Conservation (phyloP, 805 yeast genomes). For the Blastobotrys peoriensis region DNA sequence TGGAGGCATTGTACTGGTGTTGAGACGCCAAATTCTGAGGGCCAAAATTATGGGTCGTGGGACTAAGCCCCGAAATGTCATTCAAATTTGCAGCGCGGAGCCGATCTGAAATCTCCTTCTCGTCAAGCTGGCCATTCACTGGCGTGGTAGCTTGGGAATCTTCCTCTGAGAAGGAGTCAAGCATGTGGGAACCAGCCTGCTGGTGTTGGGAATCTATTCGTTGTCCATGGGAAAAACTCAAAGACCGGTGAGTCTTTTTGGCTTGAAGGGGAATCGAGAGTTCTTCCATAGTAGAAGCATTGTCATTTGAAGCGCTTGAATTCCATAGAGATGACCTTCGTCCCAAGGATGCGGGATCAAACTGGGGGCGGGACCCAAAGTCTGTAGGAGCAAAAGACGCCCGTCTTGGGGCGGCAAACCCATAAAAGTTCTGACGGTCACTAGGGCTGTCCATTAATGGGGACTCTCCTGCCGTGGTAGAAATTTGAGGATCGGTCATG, state of each 20-base stretch:
- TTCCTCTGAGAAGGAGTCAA: constrained; percentile 17
- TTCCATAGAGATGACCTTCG: not conserved
- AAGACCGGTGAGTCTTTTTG: not conserved
- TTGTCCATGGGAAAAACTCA: not conserved
- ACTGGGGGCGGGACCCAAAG: not conserved
- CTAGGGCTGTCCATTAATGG: not conserved
- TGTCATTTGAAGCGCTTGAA: not conserved
- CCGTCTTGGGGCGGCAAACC: not conserved
- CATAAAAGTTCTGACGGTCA: not conserved
- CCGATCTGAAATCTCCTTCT: constrained; percentile 1
- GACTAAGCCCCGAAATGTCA: not conserved
- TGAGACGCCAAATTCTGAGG: not conserved
- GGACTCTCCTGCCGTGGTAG: too few species aligned
- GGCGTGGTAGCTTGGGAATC: constrained; percentile 5
- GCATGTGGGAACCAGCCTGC: constrained; percentile 15
- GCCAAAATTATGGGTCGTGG: not conserved
- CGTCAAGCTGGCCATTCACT: not conserved
- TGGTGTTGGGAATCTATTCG: not conserved
- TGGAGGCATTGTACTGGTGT: not conserved
- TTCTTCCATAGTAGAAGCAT: not conserved
- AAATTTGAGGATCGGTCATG: too few species aligned
- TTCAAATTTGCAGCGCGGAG: constrained; percentile 1
- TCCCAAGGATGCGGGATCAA: not conserved
- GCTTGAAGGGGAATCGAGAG: not conserved
- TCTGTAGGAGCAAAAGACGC: not conserved